Conservation (phyloP, 2,329 filamentous ascomycete genomes). For the Fusarium agapanthi region DNA sequence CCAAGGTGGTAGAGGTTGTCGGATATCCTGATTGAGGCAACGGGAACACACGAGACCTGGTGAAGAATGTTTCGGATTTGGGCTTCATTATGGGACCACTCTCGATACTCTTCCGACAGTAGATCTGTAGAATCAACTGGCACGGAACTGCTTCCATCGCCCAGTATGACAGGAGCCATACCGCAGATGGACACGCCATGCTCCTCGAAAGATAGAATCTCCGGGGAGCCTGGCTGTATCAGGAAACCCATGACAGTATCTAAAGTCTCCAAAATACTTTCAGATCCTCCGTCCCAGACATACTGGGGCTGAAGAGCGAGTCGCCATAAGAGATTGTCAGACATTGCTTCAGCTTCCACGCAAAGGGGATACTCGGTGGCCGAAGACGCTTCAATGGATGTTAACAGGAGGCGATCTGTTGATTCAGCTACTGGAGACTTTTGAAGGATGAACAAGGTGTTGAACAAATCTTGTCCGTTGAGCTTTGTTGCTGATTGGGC, state of each 20-base stretch:
- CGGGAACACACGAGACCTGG: conserved; percentile 67
- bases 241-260: conserved; percentile 68
- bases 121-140: background rate
- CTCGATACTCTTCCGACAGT: background rate
- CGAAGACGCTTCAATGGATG: conserved; percentile 69
- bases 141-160: background rate
- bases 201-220: conserved; percentile 63
- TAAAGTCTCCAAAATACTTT: conserved; percentile 64
- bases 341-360: conserved; percentile 76
- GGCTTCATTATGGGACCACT: conserved; percentile 49
- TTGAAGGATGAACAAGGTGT: conserved; percentile 66
- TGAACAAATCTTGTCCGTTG: conserved; percentile 56
- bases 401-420: conserved; percentile 56
- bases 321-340: conserved; percentile 70
- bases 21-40: conserved; percentile 64
- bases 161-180: conserved; percentile 51
- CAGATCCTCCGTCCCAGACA: conserved; percentile 56
- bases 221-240: conserved; percentile 55
- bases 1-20: conserved; percentile 84
- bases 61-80: conserved; percentile 59
- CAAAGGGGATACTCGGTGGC: conserved; percentile 84
- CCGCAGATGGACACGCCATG: conserved; percentile 71
- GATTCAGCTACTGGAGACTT: conserved; percentile 38
- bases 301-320: conserved; percentile 72
- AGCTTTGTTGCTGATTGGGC: conserved; percentile 59